A percentile compares a stretch with the other conserved stretches of the same genome.
phyloP scores from a whole-genome alignment of 192 early-diverging fungal genomes.

The Linderina pennispora region DNA sequence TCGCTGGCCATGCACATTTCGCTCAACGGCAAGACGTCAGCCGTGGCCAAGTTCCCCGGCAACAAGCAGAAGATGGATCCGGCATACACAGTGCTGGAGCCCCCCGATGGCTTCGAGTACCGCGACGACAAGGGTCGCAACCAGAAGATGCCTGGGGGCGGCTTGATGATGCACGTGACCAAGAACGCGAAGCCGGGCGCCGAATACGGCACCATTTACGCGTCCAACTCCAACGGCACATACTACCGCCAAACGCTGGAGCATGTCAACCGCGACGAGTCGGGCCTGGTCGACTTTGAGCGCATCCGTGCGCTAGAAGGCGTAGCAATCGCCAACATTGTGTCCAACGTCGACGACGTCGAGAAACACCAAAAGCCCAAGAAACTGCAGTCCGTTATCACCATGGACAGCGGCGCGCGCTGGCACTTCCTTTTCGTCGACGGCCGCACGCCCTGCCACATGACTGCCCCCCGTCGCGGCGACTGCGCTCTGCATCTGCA shows the following conservation, averaged over 20 bases:
- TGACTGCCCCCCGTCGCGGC: slow-evolving; percentile 30
- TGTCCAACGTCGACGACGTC: slow-evolving; percentile 60
- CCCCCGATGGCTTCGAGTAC: slow-evolving; percentile 45
- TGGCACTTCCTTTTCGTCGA: slow-evolving; percentile 52
- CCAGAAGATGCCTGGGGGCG: slow-evolving; percentile 42
- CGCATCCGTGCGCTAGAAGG: slow-evolving; percentile 80
- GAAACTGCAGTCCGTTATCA: slow-evolving; percentile 59
- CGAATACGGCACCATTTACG: slow-evolving; percentile 83
- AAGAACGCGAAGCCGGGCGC: slow-evolving; percentile 45
- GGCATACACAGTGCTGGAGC: slow-evolving; percentile 71
- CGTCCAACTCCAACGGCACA: slow-evolving; percentile 85
- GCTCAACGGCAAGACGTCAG: slow-evolving; percentile 63
- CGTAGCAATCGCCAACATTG: slow-evolving; percentile 75
- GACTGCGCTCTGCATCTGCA: slow-evolving; percentile 77
- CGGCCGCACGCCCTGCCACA: slow-evolving; percentile 44
- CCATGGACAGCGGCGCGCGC: slow-evolving; percentile 75
- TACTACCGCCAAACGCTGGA: slow-evolving; percentile 67
- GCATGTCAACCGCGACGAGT: slow-evolving; percentile 66
- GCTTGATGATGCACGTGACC: slow-evolving; percentile 63
- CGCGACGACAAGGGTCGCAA: slow-evolving; percentile 21
- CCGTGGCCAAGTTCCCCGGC: slow-evolving; percentile 72
- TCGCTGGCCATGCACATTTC: slow-evolving; percentile 61
- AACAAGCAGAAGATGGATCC: slow-evolving; percentile 46
- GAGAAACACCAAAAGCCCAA: slow-evolving; percentile 51
- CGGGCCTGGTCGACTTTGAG: slow-evolving; percentile 88